phyloP scores from a whole-genome alignment of 805 yeast species.

The Pichia manshurica region DNA sequence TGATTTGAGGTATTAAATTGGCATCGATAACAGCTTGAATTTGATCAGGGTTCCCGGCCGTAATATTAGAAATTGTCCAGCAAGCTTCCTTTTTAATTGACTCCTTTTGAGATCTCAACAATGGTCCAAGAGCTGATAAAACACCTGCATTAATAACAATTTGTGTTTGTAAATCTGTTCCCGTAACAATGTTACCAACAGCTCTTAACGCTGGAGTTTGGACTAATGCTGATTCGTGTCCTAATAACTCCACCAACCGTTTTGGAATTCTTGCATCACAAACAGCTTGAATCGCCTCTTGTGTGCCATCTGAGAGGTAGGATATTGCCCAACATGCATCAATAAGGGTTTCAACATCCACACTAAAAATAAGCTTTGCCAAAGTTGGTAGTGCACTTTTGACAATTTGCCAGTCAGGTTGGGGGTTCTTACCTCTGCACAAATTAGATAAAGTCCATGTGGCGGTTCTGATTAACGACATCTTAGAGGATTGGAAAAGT shows the following conservation, averaged over 20 bases:
- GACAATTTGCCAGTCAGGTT: constrained; percentile 89
- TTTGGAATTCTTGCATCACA: constrained; percentile 94
- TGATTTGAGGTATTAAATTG: constrained; percentile 87
- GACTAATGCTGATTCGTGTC: constrained; percentile 76
- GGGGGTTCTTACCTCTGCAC: constrained; percentile 95
- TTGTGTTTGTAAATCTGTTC: constrained; percentile 94
- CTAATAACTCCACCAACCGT: constrained; percentile 84
- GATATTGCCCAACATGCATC: constrained; percentile 99
- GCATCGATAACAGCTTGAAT: constrained; percentile 95
- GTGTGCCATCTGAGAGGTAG: constrained; percentile 86
- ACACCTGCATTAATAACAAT: constrained; percentile 91
- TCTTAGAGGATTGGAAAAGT: constrained; percentile 73
- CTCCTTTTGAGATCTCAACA: constrained; percentile 81
- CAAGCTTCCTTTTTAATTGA: constrained; percentile 95
- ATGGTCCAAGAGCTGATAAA: constrained; percentile 72
- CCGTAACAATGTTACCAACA: constrained; percentile 96
- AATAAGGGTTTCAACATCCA: constrained; percentile 87
- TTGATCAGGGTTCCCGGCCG: constrained; percentile 95
- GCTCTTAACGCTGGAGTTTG: constrained; percentile 98
- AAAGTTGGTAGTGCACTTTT: constrained; percentile 85
- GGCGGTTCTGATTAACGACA: constrained; percentile 90
- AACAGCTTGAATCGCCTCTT: constrained; percentile 93
- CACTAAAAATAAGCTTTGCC: constrained; percentile 83
- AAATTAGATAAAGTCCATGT: constrained; percentile 96
- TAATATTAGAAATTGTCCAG: constrained; percentile 97